These are phyloP conservation scores for Macrocybe gigantea DNA, from an alignment of 768 basidiomycete species.

Conservation along the genomic window DNA sequence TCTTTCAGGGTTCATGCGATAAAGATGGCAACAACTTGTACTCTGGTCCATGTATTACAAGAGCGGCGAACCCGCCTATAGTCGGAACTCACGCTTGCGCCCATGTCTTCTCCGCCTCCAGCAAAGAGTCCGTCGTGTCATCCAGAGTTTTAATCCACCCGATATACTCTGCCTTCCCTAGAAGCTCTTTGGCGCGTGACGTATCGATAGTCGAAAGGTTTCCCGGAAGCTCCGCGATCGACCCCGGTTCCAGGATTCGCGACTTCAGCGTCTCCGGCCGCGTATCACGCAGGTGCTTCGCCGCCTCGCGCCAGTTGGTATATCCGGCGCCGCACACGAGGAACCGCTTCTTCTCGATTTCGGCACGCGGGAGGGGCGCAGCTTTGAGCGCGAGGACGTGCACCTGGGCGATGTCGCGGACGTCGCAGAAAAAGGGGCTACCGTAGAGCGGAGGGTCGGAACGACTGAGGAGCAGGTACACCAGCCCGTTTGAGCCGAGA, in stretches of 20 bases:
- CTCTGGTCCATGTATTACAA: too few relatives aligned
- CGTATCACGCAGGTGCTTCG: constrained; percentile 17
- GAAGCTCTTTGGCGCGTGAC: constrained; percentile 7
- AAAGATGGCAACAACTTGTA: too few relatives aligned
- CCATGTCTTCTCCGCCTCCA: constrained; percentile 11
- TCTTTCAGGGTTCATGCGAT: too few relatives aligned
- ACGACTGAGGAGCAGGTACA: constrained; percentile 22
- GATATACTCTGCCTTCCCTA: constrained; percentile 11
- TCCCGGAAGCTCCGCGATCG: constrained; percentile 5
- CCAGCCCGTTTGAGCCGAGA: constrained; percentile 25
- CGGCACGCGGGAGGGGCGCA: constrained; percentile 16
- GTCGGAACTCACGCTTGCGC: too few relatives aligned
- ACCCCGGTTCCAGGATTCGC: too few relatives aligned
- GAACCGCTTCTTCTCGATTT: constrained; percentile 22
- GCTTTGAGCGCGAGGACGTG: constrained; percentile 26
- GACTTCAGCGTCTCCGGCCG: constrained; percentile 8
- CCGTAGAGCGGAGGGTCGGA: constrained; percentile 14
- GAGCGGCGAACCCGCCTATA: too few relatives aligned
- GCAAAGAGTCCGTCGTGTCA: constrained; percentile 8
- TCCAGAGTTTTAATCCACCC: constrained; percentile 10
- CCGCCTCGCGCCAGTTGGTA: constrained; percentile 24
- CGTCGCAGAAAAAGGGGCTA: constrained; percentile 26
- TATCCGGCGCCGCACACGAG: constrained; percentile 19
- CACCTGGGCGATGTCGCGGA: constrained; percentile 28
- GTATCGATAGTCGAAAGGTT: constrained; percentile 8